Conservation (phyloP, 306 rosid genomes). For the Citrullus mucosospermus region DNA sequence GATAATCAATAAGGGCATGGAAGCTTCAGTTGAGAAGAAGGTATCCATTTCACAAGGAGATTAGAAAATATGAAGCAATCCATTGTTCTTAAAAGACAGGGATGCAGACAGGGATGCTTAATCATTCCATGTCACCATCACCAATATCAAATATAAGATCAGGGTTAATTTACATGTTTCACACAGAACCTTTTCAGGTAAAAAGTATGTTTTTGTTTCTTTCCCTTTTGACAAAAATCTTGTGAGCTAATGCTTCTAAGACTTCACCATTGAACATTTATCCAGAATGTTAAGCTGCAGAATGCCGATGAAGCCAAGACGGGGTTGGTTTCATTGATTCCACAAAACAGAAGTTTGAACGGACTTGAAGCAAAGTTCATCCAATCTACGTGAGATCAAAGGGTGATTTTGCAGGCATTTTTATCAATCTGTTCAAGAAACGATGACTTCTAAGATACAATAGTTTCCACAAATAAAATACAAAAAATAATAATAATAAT, state of each 20-base stretch:
- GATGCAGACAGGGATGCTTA: conserved; percentile 11
- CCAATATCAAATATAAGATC: conserved; percentile 17
- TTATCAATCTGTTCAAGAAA: conserved; percentile 28
- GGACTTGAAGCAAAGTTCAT: conserved; percentile 7
- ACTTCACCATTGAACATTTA: conserved; percentile 9
- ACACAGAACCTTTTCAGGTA: conserved; percentile 12
- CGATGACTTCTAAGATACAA: background rate
- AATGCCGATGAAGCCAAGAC: background rate
- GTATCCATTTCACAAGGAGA: background rate
- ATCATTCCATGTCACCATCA: conserved; percentile 30
- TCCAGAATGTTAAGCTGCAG: background rate
- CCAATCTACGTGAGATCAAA: conserved; percentile 6
- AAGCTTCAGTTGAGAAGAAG: background rate
- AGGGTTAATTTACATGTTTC: conserved; percentile 31
- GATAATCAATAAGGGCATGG: background rate
- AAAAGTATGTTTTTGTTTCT: background rate
- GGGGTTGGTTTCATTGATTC: conserved; percentile 17
- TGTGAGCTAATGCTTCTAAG: conserved; percentile 20
- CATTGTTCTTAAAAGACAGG: background rate
- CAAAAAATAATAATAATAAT: too few relatives aligned
- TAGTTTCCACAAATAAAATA: background rate
- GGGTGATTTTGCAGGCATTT: background rate
- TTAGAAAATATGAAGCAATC: background rate
- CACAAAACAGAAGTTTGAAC: conserved; percentile 11
- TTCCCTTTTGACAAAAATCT: conserved; percentile 4